A percentile compares a stretch with the other conserved stretches of the same genome.
phyloP scores from a whole-genome alignment of 331 rosid species.

The Telfairia occidentalis region DNA sequence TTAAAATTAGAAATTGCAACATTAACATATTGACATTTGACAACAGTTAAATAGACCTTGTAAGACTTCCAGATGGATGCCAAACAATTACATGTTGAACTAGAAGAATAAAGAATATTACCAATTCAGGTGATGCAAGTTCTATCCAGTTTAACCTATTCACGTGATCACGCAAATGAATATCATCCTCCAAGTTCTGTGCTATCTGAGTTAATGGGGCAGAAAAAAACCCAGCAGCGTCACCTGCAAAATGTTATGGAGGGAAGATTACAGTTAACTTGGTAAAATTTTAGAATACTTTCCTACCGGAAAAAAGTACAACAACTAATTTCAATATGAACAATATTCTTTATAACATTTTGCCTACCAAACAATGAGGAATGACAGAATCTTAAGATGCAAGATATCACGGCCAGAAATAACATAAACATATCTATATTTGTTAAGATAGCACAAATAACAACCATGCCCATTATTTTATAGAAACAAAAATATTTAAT shows the following conservation, averaged over 20 bases:
- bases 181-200: constrained; percentile 33
- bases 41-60: neutral
- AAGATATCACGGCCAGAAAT: neutral
- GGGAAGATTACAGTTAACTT: neutral
- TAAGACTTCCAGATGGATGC: neutral
- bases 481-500: neutral
- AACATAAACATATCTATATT: neutral
- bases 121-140: constrained; percentile 32
- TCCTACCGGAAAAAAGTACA: neutral
- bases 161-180: constrained; percentile 24
- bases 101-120: neutral
- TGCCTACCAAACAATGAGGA: neutral
- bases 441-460: neutral
- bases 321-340: neutral
- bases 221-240: constrained; percentile 67
- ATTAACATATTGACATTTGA: neutral
- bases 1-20: neutral
- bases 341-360: neutral
- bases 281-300: neutral
- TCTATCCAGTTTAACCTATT: constrained; percentile 49
- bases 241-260: constrained; percentile 38
- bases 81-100: neutral
- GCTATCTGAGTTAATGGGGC: constrained; percentile 56
- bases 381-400: neutral
- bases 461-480: neutral